Conservation (phyloP, 768 basidiomycete genomes). For the Russula sp. region DNA sequence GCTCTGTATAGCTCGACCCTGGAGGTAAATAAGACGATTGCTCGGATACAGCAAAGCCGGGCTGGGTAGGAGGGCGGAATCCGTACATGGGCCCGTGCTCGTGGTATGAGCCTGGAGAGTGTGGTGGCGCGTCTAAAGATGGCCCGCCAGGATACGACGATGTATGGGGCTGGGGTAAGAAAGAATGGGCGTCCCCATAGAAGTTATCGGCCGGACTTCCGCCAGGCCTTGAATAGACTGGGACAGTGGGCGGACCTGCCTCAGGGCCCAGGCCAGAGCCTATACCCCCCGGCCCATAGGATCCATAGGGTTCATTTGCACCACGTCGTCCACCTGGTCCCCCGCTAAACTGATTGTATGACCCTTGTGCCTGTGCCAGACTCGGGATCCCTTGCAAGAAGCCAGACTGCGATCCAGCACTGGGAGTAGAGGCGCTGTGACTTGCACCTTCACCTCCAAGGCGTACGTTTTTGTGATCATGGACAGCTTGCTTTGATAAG, state of each 20-base stretch:
- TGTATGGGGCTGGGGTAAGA: slow-evolving; percentile 7
- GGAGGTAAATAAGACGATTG: slow-evolving; percentile 7
- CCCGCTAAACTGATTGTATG: slow-evolving; percentile 37
- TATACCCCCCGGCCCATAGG: neutral
- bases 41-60: neutral
- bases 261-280: neutral
- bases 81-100: neutral
- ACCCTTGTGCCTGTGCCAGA: slow-evolving; percentile 43
- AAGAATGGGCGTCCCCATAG: slow-evolving; percentile 15
- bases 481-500: slow-evolving; percentile 62
- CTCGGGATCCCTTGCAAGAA: slow-evolving; percentile 49
- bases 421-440: slow-evolving; percentile 49
- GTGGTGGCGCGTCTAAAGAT: neutral
- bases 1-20: neutral
- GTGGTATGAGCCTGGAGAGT: neutral
- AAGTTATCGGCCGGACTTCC: slow-evolving; percentile 4
- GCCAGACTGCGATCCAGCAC: slow-evolving; percentile 47
- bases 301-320: neutral
- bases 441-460: slow-evolving; percentile 50
- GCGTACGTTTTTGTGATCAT: slow-evolving; percentile 70
- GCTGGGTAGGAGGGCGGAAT: slow-evolving; percentile 9
- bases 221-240: neutral
- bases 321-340: slow-evolving; percentile 28
- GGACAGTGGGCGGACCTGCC: neutral
- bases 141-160: slow-evolving; percentile 14